A percentile compares a stretch with the other conserved stretches of the same genome.
These are phyloP conservation scores for carrot (Daucus carota) DNA, from an alignment of 129 eudicot species.

Conservation along the genomic window DNA sequence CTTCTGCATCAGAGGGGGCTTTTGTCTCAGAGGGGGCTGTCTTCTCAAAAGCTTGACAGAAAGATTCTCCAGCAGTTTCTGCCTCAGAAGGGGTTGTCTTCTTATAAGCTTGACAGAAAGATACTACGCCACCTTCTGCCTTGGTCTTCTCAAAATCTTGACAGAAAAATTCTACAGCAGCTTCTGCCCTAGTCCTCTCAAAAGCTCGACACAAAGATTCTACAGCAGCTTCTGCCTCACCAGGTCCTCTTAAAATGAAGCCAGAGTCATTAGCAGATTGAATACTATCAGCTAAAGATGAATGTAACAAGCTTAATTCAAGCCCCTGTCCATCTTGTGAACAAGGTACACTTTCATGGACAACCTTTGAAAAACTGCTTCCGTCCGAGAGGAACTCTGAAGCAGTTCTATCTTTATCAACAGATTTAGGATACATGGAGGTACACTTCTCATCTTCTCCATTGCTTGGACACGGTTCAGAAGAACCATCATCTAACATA, in stretches of 20 bases:
- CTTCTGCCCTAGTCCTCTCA: constrained; percentile 27
- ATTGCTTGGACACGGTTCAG: constrained; percentile 27
- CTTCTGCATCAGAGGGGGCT: constrained; percentile 23
- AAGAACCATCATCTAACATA: constrained; percentile 41
- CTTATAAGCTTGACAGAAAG: too few relatives aligned
- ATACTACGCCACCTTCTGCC: too few relatives aligned
- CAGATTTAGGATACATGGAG: constrained; percentile 16
- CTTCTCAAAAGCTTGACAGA: constrained; percentile 37
- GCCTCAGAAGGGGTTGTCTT: constrained; percentile 4
- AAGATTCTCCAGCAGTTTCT: constrained; percentile 20
- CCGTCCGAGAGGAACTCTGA: constrained; percentile 31
- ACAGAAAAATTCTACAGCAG: constrained; percentile 28
- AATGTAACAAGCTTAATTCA: constrained; percentile 42
- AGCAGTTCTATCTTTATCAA: constrained; percentile 24
- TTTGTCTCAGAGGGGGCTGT: too few relatives aligned
- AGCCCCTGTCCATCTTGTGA: constrained; percentile 37
- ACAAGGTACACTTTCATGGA: constrained; percentile 13
- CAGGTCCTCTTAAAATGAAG: constrained; percentile 30
- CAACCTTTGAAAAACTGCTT: constrained; percentile 21
- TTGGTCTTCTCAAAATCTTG: constrained; percentile 20
- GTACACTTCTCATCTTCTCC: constrained; percentile 24
- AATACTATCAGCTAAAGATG: too few relatives aligned
- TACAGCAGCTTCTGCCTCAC: constrained; percentile 25
- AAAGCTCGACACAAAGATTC: constrained; percentile 37
- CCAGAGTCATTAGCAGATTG: constrained; percentile 29